Evolutionary conservation across 106 monocot genomes (phyloP).

Genomic region (Hemerocallis citrina): DNA sequence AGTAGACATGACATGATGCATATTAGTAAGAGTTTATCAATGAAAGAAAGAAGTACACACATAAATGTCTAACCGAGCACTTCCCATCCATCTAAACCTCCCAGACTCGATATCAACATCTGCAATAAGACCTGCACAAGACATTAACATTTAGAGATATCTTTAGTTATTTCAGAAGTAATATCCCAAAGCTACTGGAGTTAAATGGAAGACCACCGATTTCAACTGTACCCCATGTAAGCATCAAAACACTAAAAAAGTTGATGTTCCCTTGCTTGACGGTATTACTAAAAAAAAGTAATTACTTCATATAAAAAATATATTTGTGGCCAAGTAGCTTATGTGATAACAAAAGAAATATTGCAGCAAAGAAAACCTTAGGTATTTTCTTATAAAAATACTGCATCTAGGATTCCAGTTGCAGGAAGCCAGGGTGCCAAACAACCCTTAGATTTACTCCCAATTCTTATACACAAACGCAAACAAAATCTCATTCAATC

Average conservation of each 20-base stretch:
- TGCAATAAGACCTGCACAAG: constrained; percentile 54
- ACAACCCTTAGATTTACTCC: no score
- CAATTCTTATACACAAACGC: no score
- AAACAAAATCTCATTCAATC: no score
- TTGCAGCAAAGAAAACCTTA: no score
- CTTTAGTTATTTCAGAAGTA: background rate
- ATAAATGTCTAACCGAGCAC: constrained; percentile 68
- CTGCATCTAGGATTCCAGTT: no score
- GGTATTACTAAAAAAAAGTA: no score
- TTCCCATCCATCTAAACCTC: constrained; percentile 89
- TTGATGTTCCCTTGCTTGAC: constrained; percentile 57
- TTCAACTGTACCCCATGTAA: constrained; percentile 76
- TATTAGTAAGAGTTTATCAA: background rate
- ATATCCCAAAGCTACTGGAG: background rate
- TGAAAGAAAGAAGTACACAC: constrained; percentile 21
- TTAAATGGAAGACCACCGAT: background rate
- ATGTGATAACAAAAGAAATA: no score
- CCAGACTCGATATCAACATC: constrained; percentile 88
- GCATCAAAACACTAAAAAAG: constrained; percentile 91
- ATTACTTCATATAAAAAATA: no score
- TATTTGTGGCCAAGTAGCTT: no score
- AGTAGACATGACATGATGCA: no score
- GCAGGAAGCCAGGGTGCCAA: no score
- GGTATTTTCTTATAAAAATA: no score
- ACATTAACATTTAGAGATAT: background rate